A percentile compares a stretch with the other conserved stretches of the same genome.
These are phyloP conservation scores for Ceratobasidium sp. DNA, from an alignment of 1,284 basidiomycete species.

Conservation along the genomic window DNA sequence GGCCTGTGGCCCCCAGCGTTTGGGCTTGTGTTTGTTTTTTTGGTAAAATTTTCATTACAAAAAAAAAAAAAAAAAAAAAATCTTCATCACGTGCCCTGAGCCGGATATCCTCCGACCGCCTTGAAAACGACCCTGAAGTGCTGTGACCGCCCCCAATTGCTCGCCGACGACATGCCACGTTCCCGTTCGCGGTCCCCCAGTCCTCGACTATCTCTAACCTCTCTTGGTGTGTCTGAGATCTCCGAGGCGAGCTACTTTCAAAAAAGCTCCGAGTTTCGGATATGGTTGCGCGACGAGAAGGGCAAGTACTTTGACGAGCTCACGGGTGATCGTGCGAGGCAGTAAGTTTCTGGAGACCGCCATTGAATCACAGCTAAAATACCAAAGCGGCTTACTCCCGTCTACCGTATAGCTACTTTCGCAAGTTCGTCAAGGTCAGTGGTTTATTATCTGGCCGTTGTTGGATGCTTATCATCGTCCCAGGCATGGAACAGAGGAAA, in stretches of 20 bases:
- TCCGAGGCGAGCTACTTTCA: conserved; percentile 80
- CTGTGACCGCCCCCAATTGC: too few species aligned
- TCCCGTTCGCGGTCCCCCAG: conserved; percentile 39
- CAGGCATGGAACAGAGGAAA: conserved; percentile 82
- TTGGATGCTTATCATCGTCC: not conserved
- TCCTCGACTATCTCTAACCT: conserved; percentile 10
- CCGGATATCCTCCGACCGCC: too few species aligned
- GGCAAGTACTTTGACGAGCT: conserved; percentile 83
- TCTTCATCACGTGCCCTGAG: too few species aligned
- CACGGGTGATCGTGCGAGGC: conserved; percentile 77
- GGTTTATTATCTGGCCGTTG: not conserved
- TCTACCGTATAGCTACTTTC: conserved; percentile 71
- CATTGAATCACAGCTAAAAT: not conserved
- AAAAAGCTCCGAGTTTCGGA: conserved; percentile 79
- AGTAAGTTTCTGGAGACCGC: conserved; percentile 60
- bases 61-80: too few species aligned
- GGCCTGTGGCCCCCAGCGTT: too few species aligned
- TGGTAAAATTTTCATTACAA: too few species aligned
- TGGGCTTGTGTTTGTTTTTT: too few species aligned
- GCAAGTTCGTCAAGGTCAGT: conserved; percentile 81
- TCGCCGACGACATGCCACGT: too few species aligned
- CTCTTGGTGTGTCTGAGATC: conserved; percentile 21
- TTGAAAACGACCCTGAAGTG: too few species aligned
- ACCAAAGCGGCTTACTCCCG: not conserved
- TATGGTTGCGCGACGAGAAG: conserved; percentile 84